Base-by-base conservation (phyloP, 306 rosid species). In the Neltuma alba region DNA sequence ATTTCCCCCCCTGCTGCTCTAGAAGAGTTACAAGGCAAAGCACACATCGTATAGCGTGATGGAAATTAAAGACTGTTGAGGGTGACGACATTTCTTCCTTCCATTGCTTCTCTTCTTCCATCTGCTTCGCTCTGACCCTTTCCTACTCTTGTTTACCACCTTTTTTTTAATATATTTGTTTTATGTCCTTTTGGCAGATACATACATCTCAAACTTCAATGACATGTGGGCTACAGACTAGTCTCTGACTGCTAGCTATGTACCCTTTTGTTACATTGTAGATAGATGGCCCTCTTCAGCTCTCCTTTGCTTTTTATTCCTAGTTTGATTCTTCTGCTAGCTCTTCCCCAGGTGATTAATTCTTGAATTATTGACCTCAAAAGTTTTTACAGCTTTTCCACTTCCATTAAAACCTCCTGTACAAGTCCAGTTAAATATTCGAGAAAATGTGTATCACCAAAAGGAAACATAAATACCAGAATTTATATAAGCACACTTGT, bases 341-440 rank as follows among this genome's bases (percentile, higher is more conserved):
- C n/a, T n/a, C n/a, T n/a, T n/a, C n/a, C n/a, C 89, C 97, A 88
- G 95, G 97, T 89, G 97, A 86, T 80, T 88, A 97, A 86, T 80
- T 87, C n/a, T n/a, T n/a, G 91, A 85, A 92, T 90, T 91, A 90
- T 90, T 92, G 94, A 52, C 79, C 88, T 80, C 75, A 85, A 95
- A 92, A 89, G 94, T 88, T 60, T 76, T 83, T 62, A 77, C 92
- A 83, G 80, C 93, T 85, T 91, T 91, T 74, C 82, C 85, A 74
- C 86, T 83, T 80, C 80, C 47, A 42, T 9, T 9, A 8, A 1
- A 7, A 20, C 58, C 25, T 50, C 57, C 25, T 52, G 14, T 13
- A 44, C 50, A 44, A n/a, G n/a, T n/a, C n/a, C n/a, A n/a, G n/a
- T n/a, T n/a, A n/a, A n/a, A n/a, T n/a, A n/a, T n/a, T n/a, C n/a